Evolutionary conservation across 2,329 filamentous ascomycete genomes (phyloP).

Genomic region (Gnomoniopsis sp.): DNA sequence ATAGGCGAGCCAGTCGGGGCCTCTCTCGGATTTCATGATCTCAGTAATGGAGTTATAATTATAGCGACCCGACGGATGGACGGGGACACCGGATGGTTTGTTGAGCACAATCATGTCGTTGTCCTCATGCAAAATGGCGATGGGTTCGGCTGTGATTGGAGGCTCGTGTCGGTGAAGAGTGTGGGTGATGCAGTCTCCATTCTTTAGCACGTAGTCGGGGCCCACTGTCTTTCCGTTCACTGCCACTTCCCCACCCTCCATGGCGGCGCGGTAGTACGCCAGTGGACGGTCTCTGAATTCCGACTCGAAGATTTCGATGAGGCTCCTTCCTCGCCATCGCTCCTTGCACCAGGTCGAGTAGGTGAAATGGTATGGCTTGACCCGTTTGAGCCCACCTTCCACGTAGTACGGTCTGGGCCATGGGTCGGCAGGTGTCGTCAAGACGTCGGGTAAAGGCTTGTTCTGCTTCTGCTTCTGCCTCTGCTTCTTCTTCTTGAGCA

Average conservation of each 20-base stretch:
- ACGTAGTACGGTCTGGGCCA: conserved; percentile 73
- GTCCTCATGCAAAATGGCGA: conserved; percentile 85
- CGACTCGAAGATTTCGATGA: conserved; percentile 84
- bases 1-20: conserved; percentile 50
- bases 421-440: conserved; percentile 33
- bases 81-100: conserved; percentile 89
- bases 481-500: background rate
- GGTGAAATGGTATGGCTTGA: conserved; percentile 85
- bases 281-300: conserved; percentile 87
- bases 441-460: conserved; percentile 17
- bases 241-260: conserved; percentile 72
- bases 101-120: conserved; percentile 94
- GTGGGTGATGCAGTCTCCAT: conserved; percentile 89
- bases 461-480: conserved; percentile 9
- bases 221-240: conserved; percentile 73
- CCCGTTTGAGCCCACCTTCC: conserved; percentile 77
- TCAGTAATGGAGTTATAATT: conserved; percentile 93
- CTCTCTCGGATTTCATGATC: conserved; percentile 79
- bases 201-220: conserved; percentile 70
- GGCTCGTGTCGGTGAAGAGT: conserved; percentile 95
- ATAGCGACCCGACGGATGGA: conserved; percentile 93
- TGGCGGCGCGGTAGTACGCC: conserved; percentile 85
- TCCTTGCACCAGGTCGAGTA: conserved; percentile 96
- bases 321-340: conserved; percentile 77
- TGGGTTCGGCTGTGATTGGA: conserved; percentile 76